Percentiles rank a stretch among this genome's conserved stretches.
These are phyloP conservation scores for Leishmania martiniquensis DNA, from an alignment of 208 protist species.

Conservation along the genomic window DNA sequence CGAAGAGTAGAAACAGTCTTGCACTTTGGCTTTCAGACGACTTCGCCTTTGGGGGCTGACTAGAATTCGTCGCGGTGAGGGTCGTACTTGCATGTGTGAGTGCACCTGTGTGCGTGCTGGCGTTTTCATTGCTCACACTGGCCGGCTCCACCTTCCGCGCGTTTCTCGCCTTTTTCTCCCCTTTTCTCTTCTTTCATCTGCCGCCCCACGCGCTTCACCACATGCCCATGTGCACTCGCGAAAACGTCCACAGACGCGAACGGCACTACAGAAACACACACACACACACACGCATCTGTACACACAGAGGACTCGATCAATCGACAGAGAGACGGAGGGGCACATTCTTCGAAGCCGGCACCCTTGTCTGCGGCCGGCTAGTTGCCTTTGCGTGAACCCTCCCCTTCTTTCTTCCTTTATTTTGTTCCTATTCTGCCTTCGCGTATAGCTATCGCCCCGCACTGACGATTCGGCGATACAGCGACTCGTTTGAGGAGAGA, in stretches of 20 bases:
- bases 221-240: no score
- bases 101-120: background rate
- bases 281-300: background rate
- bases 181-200: background rate
- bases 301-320: no score
- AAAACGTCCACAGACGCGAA: no score
- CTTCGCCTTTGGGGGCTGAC: background rate
- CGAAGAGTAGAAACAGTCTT: background rate
- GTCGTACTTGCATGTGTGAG: background rate
- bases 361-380: background rate
- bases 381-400: background rate
- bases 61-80: background rate
- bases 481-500: no score
- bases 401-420: background rate
- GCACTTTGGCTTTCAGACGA: background rate
- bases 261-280: background rate
- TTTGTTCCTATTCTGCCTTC: background rate
- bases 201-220: background rate
- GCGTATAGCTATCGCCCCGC: background rate
- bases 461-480: no score
- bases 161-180: background rate
- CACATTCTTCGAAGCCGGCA: no score
- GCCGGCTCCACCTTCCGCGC: constrained; percentile 1
- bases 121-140: constrained; percentile 19
- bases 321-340: no score